These are phyloP conservation scores for Plenodomus lindquistii DNA, from an alignment of 2,329 filamentous ascomycete species.

Conservation along the genomic window DNA sequence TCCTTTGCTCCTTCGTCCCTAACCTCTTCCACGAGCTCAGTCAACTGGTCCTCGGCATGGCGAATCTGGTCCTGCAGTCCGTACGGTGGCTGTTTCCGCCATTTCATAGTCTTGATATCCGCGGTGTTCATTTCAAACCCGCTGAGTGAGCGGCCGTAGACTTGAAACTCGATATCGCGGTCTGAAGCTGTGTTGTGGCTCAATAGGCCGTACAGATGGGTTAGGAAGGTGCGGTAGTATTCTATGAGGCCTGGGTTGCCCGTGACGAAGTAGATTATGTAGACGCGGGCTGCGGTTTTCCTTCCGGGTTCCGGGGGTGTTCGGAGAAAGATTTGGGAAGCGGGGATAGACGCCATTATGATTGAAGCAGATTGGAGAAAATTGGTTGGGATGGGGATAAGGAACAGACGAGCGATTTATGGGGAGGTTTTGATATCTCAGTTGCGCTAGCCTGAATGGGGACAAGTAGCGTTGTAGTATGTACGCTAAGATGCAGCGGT, in stretches of 20 bases:
- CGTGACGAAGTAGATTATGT: constrained; percentile 72
- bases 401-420: constrained; percentile 8
- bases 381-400: neutral
- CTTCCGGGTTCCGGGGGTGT: constrained; percentile 22
- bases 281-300: constrained; percentile 27
- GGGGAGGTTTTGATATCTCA: constrained; percentile 16
- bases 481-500: neutral
- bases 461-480: constrained; percentile 1
- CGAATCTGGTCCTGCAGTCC: constrained; percentile 56
- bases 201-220: constrained; percentile 59
- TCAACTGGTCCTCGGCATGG: constrained; percentile 50
- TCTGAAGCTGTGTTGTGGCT: constrained; percentile 35
- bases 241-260: constrained; percentile 77
- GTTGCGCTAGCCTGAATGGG: constrained; percentile 11
- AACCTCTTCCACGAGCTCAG: constrained; percentile 41
- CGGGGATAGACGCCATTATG: constrained; percentile 16
- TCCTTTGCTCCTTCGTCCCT: constrained; percentile 26
- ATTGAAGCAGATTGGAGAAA: neutral
- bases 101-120: constrained; percentile 25
- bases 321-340: constrained; percentile 30
- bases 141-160: constrained; percentile 48
- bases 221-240: constrained; percentile 73
- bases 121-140: constrained; percentile 47
- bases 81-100: constrained; percentile 39
- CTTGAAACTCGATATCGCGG: constrained; percentile 32